A percentile compares a stretch with the other conserved stretches of the same genome.
Conservation (phyloP, 257 asterid species). For the Solanum okadae region DNA sequence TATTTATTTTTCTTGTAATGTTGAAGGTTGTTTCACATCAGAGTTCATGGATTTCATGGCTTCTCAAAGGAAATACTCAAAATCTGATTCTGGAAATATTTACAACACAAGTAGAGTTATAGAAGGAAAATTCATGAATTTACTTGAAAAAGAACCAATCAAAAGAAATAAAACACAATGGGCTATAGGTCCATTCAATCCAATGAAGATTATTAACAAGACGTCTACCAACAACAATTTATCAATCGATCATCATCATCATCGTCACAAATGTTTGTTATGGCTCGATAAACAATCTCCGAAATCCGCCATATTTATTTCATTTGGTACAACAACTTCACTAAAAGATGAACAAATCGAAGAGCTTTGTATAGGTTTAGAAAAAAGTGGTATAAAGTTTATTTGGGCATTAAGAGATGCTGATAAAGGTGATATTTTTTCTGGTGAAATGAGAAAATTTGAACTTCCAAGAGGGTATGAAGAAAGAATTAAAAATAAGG, state of each 20-base stretch:
- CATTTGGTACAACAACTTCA: slow-evolving; percentile 49
- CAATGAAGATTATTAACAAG: slow-evolving; percentile 15
- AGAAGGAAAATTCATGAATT: slow-evolving; percentile 39
- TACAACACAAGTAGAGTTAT: slow-evolving; percentile 49
- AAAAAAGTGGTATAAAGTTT: slow-evolving; percentile 17
- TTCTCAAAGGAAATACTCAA: slow-evolving; percentile 21
- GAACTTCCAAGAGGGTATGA: slow-evolving; percentile 30
- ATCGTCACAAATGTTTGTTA: slow-evolving; percentile 24
- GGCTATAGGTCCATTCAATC: slow-evolving; percentile 76
- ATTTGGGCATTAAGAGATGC: slow-evolving; percentile 44
- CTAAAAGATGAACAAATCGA: slow-evolving; percentile 20
- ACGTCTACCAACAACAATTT: no score
- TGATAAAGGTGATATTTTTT: slow-evolving; percentile 17
- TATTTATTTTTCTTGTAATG: neutral
- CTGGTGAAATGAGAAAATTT: neutral
- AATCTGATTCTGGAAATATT: slow-evolving; percentile 34
- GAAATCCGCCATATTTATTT: slow-evolving; percentile 30
- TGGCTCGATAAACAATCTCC: slow-evolving; percentile 34
- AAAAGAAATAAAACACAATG: slow-evolving; percentile 32
- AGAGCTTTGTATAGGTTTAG: slow-evolving; percentile 37
- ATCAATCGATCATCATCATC: neutral
- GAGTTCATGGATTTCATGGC: slow-evolving; percentile 28
- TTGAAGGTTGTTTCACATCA: slow-evolving; percentile 29
- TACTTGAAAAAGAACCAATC: slow-evolving; percentile 16
- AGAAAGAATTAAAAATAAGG: slow-evolving; percentile 27